Conservation (phyloP, 192 early-diverging fungal species). For the Rhizophagus sp. region DNA sequence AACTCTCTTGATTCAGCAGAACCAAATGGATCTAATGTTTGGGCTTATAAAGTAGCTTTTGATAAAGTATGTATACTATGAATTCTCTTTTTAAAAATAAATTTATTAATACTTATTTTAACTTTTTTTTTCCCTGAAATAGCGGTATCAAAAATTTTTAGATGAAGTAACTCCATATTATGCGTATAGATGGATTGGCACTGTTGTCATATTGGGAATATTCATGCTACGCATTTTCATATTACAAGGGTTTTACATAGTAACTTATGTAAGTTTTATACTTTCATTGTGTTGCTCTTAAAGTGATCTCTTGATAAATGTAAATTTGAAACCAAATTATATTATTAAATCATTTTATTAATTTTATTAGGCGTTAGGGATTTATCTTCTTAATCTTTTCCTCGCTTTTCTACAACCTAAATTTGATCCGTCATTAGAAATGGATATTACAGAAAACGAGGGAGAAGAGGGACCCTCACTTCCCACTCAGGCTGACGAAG, state of each 20-base stretch:
- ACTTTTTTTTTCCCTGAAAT: conserved; percentile 10
- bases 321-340: background rate
- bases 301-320: background rate
- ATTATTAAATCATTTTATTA: background rate
- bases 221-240: conserved; percentile 80
- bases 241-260: conserved; percentile 94
- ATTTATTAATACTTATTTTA: background rate
- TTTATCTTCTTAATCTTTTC: conserved; percentile 94
- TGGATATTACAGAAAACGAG: conserved; percentile 63
- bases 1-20: conserved; percentile 12
- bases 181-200: conserved; percentile 74
- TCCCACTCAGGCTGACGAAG: conserved; percentile 87
- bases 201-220: conserved; percentile 57
- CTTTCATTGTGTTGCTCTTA: background rate
- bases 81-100: background rate
- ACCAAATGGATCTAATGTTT: background rate
- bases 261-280: conserved; percentile 68
- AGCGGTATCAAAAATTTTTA: conserved; percentile 79
- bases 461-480: conserved; percentile 67
- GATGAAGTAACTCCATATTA: conserved; percentile 81
- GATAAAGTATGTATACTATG: conserved; percentile 5
- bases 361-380: conserved; percentile 58
- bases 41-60: conserved; percentile 7
- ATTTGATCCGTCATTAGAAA: conserved; percentile 86
- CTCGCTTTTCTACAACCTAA: conserved; percentile 96